These are phyloP conservation scores for Corchorus capsularis DNA, from an alignment of 345 rosid species.

Conservation along the genomic window DNA sequence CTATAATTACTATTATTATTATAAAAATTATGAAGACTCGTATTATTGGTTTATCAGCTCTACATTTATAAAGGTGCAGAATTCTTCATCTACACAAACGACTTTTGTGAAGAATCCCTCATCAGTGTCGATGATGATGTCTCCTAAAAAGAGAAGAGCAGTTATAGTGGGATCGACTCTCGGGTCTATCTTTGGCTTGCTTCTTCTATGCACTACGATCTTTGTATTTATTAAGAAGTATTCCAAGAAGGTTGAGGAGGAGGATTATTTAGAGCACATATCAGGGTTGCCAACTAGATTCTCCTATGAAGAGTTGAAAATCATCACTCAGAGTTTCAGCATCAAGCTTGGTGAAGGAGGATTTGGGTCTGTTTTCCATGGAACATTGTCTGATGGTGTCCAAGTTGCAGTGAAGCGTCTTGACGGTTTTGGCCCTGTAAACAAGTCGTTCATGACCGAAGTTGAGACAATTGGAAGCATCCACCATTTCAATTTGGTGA, in stretches of 20 bases:
- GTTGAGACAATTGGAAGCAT: not conserved
- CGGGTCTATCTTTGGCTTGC: not conserved
- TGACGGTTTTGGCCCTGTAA: not conserved
- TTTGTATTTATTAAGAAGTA: not conserved
- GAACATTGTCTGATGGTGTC: not conserved
- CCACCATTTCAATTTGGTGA: constrained; percentile 21
- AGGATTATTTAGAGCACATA: not conserved
- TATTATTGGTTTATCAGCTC: too few species aligned
- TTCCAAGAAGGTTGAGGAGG: not conserved
- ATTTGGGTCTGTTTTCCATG: constrained; percentile 3
- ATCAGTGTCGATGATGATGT: too few species aligned
- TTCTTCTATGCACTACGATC: not conserved
- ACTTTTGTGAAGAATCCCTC: too few species aligned
- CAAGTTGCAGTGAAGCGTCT: constrained; percentile 3
- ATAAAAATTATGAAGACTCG: too few species aligned
- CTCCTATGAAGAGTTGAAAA: not conserved
- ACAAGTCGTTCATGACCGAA: not conserved
- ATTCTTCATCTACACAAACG: too few species aligned
- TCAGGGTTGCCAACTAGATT: constrained; percentile 14
- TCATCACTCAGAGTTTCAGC: constrained; percentile 7
- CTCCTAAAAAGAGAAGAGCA: not conserved
- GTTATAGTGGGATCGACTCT: constrained; percentile 1
- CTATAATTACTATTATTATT: too few species aligned
- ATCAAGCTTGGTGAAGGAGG: constrained; percentile 10
- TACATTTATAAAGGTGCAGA: too few species aligned